Evolutionary conservation across 1,139 yeast genomes (phyloP).

Genomic region (Pichia sp.): DNA sequence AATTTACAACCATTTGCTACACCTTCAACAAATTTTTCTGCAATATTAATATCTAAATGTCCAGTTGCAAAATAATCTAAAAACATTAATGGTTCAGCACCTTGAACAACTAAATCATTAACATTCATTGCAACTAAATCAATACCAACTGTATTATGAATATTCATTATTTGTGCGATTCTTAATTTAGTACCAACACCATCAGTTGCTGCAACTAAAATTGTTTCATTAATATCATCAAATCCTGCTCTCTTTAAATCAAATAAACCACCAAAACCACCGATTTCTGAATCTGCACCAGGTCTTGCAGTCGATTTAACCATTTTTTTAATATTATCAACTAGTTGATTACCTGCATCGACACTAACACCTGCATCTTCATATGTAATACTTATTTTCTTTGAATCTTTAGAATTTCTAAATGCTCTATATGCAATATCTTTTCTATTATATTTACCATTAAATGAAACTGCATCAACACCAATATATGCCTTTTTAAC

Average conservation of each 20-base stretch:
- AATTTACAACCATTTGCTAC: conserved; percentile 94
- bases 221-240: conserved; percentile 58
- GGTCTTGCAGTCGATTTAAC: conserved; percentile 94
- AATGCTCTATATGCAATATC: conserved; percentile 98
- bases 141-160: conserved; percentile 94
- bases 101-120: conserved; percentile 95
- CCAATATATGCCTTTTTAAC: conserved; percentile 84
- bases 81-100: conserved; percentile 96
- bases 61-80: conserved; percentile 97
- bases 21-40: conserved; percentile 87
- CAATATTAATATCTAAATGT: conserved; percentile 74
- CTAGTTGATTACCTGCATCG: conserved; percentile 87
- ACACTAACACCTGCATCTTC: conserved; percentile 97
- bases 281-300: conserved; percentile 97
- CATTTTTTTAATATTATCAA: conserved; percentile 81
- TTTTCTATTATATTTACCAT: conserved; percentile 73
- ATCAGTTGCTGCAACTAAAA: conserved; percentile 95
- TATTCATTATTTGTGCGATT: conserved; percentile 84
- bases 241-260: conserved; percentile 88
- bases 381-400: conserved; percentile 56
- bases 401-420: conserved; percentile 31
- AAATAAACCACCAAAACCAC: conserved; percentile 97
- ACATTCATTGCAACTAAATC: conserved; percentile 99
- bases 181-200: conserved; percentile 98
- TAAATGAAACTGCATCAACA: conserved; percentile 66